Evolutionary conservation across 2,329 filamentous ascomycete genomes (phyloP).

Genomic region (Colletotrichum filicis): DNA sequence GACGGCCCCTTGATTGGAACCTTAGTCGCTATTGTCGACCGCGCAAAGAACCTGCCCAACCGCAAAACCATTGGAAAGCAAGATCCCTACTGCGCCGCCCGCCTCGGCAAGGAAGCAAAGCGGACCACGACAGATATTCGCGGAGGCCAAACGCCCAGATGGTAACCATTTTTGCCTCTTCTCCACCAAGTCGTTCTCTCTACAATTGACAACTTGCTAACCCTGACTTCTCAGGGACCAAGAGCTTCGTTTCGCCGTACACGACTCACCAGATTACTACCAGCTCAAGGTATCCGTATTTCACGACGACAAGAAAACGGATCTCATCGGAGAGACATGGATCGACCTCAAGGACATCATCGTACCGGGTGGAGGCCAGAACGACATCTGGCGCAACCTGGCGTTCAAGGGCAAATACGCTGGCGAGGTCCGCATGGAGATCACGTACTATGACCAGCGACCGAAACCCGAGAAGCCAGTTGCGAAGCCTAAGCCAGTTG

Average conservation of each 20-base stretch:
- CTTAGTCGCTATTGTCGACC: slow-evolving; percentile 89
- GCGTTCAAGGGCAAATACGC: slow-evolving; percentile 94
- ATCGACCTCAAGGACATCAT: slow-evolving; percentile 86
- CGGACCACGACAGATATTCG: slow-evolving; percentile 95
- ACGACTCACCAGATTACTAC: slow-evolving; percentile 96
- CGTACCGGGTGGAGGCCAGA: slow-evolving; percentile 88
- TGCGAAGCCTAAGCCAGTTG: slow-evolving; percentile 62
- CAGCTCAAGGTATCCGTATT: slow-evolving; percentile 96
- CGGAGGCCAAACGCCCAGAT: slow-evolving; percentile 94
- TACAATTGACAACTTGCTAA: not conserved
- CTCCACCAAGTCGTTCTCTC: not conserved
- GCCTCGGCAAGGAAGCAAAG: slow-evolving; percentile 95
- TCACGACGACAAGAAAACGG: slow-evolving; percentile 98
- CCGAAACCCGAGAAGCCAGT: slow-evolving; percentile 80
- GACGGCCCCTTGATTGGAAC: slow-evolving; percentile 96
- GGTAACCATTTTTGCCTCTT: slow-evolving; percentile 64
- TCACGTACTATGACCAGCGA: slow-evolving; percentile 94
- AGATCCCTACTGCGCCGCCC: slow-evolving; percentile 94
- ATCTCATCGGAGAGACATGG: slow-evolving; percentile 95
- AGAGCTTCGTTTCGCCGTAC: slow-evolving; percentile 93
- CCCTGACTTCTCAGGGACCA: slow-evolving; percentile 77
- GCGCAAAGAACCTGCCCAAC: slow-evolving; percentile 97
- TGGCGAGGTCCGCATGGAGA: slow-evolving; percentile 92
- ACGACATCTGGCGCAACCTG: slow-evolving; percentile 90
- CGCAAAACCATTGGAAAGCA: slow-evolving; percentile 98